Evolutionary conservation across 2,329 filamentous ascomycete genomes (phyloP).

Genomic region (Sporothrix curviconia): DNA sequence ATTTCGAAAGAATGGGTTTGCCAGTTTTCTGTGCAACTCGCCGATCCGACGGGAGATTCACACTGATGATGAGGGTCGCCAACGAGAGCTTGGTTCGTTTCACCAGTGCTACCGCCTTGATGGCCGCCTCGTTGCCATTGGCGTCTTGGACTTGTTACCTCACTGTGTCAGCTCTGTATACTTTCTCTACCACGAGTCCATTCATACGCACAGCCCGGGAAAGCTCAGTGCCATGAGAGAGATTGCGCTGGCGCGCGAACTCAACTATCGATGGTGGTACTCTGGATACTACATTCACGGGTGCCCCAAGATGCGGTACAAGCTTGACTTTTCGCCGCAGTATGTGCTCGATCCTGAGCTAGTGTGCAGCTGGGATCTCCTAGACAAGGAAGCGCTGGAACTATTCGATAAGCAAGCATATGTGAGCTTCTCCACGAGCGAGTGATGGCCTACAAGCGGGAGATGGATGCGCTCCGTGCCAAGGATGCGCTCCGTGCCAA

Average conservation of each 20-base stretch:
- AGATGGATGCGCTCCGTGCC: conserved; percentile 20
- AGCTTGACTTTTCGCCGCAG: conserved; percentile 70
- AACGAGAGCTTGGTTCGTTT: conserved; percentile 60
- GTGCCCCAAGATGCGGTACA: conserved; percentile 79
- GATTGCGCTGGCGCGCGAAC: conserved; percentile 62
- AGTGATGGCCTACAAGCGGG: conserved; percentile 19
- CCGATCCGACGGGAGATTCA: conserved; percentile 48
- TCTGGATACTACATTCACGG: conserved; percentile 75
- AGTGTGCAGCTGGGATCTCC: conserved; percentile 53
- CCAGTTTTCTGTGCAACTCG: conserved; percentile 66
- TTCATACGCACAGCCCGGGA: conserved; percentile 62
- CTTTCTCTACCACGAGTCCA: conserved; percentile 72
- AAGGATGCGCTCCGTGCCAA: conserved; percentile 12
- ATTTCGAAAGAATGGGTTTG: conserved; percentile 59
- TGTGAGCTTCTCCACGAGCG: conserved; percentile 37
- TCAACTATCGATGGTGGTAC: conserved; percentile 71
- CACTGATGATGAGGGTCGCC: conserved; percentile 41
- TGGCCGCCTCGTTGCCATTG: conserved; percentile 66
- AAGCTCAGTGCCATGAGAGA: conserved; percentile 71
- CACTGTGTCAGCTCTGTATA: conserved; percentile 76
- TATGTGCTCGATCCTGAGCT: conserved; percentile 62
- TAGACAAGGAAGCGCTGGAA: conserved; percentile 46
- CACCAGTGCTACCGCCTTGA: conserved; percentile 79
- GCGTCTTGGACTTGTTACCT: conserved; percentile 70
- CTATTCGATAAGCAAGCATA: conserved; percentile 52